Conservation (phyloP, 2,329 filamentous ascomycete species). For the Cercospora brassicicola region DNA sequence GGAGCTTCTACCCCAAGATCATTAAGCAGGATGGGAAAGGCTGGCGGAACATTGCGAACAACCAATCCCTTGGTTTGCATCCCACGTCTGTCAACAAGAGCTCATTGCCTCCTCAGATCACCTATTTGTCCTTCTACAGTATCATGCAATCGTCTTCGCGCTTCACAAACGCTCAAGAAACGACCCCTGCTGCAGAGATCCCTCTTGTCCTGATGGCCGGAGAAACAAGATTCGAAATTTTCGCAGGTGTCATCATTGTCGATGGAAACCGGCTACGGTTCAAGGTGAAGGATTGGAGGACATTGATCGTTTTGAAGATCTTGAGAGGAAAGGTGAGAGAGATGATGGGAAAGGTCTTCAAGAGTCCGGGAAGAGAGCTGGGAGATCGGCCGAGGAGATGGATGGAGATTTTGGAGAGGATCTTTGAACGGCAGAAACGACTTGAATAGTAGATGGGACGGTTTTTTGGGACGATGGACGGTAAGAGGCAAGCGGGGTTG, state of each 20-base stretch:
- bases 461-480: background rate
- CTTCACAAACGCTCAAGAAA: slow-evolving; percentile 88
- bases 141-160: slow-evolving; percentile 89
- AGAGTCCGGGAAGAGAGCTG: slow-evolving; percentile 47
- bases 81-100: slow-evolving; percentile 85
- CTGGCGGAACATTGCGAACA: slow-evolving; percentile 88
- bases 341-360: slow-evolving; percentile 70
- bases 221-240: slow-evolving; percentile 87
- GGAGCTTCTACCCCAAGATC: slow-evolving; percentile 94
- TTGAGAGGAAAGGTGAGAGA: slow-evolving; percentile 73
- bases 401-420: slow-evolving; percentile 41
- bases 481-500: background rate
- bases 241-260: slow-evolving; percentile 79
- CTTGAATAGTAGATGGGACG: background rate
- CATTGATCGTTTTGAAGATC: slow-evolving; percentile 82
- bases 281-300: slow-evolving; percentile 82
- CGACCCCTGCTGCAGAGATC: slow-evolving; percentile 64
- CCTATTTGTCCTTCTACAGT: slow-evolving; percentile 92
- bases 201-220: slow-evolving; percentile 82
- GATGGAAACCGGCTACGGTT: slow-evolving; percentile 87
- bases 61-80: slow-evolving; percentile 83
- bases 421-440: slow-evolving; percentile 31
- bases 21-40: slow-evolving; percentile 81
- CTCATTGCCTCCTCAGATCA: slow-evolving; percentile 50
- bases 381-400: slow-evolving; percentile 45